Evolutionary conservation across 257 asterid genomes (phyloP), one percentile per base, ranked within the genome.

Genomic region (Fraxinus pennsylvanica): DNA sequence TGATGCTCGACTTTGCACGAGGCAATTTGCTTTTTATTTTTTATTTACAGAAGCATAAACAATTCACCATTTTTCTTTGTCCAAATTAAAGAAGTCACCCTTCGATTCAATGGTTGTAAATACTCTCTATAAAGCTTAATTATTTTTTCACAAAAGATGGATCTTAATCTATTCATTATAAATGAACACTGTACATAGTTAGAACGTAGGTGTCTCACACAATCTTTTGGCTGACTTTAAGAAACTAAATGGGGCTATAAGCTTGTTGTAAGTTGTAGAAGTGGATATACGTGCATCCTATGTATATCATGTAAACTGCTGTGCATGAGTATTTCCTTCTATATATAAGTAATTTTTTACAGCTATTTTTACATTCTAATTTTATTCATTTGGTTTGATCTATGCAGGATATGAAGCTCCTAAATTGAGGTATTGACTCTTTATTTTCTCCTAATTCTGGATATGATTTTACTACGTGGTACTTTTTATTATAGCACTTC

Each of bases 321-420:
- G 29, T 8, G n/a, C 19, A 43, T 12, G 9, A 19, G 15, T 12
- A 19, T 47, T 47, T 73, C 74, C 66, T 10, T 54, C 21, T 52
- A 38, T 41, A 30, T 21, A 14, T 69, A 52, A 21, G 13, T 52
- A 14, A 36, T 4, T 2, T 69, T 9, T 38, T 3, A 39, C 32
- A 33, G 21, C 27, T 1, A 2, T 1, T 25, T 14, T 14, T 12
- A 4, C 14, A 43, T 59, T n/a, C 27, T 59, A 71, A 75, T 47
- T 57, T 45, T 70, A 17, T 17, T 45, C 4, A 3, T 69, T 77
- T 74, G 22, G 63, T 74, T 63, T 21, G 9, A 45, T 65, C 0
- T 74, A 4, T 86, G 82, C 89, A 91, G 97, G 97, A 50, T 91
- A 84, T 84, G 94, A 90, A 71, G 87, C 95, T 83, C 93, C 91